Evolutionary conservation across 768 basidiomycete genomes (phyloP).

Genomic region (Termitomyces sp.): DNA sequence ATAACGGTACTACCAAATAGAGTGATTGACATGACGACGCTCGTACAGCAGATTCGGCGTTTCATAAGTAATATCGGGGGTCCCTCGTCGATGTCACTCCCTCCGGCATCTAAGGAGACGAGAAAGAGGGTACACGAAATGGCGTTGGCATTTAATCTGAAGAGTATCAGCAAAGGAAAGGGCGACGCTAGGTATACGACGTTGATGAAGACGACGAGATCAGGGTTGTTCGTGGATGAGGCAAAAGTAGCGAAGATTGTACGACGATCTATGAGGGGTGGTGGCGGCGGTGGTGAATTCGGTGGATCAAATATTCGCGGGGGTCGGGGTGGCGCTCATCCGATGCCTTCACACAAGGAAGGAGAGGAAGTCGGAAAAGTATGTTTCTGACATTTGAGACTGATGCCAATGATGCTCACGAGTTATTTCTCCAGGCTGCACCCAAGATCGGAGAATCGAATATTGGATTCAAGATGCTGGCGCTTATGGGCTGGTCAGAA

Average conservation of each 20-base stretch:
- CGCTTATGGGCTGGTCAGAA: conserved; percentile 88
- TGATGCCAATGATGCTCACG: background rate
- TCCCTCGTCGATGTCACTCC: conserved; percentile 53
- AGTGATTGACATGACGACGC: conserved; percentile 58
- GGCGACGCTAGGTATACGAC: conserved; percentile 73
- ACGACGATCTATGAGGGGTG: conserved; percentile 29
- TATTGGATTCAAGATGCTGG: conserved; percentile 82
- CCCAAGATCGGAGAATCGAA: conserved; percentile 78
- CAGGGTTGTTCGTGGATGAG: conserved; percentile 53
- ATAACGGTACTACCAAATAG: conserved; percentile 40
- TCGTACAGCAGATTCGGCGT: conserved; percentile 62
- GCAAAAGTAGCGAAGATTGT: conserved; percentile 44
- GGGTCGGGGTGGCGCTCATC: conserved; percentile 17
- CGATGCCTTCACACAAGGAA: conserved; percentile 54
- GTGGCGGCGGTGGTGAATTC: conserved; percentile 28
- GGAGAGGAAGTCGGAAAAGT: conserved; percentile 88
- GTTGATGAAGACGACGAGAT: conserved; percentile 60
- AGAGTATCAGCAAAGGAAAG: conserved; percentile 69
- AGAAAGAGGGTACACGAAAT: conserved; percentile 76
- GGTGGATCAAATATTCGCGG: conserved; percentile 24
- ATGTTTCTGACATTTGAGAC: background rate
- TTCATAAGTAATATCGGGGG: conserved; percentile 59
- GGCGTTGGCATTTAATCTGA: conserved; percentile 72
- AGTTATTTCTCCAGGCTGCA: conserved; percentile 47
- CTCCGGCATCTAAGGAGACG: conserved; percentile 70